These are phyloP conservation scores for Fusarium sacchari DNA, from an alignment of 2,329 filamentous ascomycete species.

Conservation along the genomic window DNA sequence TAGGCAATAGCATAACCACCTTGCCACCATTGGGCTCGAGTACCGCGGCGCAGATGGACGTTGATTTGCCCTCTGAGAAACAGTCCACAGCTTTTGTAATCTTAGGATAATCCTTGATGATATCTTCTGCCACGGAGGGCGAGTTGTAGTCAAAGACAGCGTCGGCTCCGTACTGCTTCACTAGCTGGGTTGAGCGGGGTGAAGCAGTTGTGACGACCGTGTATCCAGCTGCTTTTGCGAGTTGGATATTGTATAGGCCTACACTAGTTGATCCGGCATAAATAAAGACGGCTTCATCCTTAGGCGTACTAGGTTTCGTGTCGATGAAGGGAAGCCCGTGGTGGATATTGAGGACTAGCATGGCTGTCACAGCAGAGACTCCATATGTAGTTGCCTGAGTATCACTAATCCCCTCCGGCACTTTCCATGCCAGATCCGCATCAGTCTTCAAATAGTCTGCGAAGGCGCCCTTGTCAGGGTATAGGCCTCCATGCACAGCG, in stretches of 20 bases:
- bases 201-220: background rate
- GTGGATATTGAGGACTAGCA: background rate
- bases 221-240: background rate
- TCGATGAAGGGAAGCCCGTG: background rate
- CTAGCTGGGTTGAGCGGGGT: rapidly evolving
- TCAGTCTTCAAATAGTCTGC: background rate
- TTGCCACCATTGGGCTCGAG: background rate
- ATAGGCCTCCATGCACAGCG: background rate
- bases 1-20: background rate
- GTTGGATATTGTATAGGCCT: background rate
- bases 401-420: rapidly evolving
- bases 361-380: background rate
- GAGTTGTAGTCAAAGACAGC: background rate
- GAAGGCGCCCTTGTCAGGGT: background rate
- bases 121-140: background rate
- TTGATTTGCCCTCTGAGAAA: background rate
- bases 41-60: background rate
- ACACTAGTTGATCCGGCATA: background rate
- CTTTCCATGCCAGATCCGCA: background rate
- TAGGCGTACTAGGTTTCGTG: background rate
- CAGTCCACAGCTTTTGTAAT: background rate
- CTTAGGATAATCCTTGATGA: background rate
- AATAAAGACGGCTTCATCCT: background rate
- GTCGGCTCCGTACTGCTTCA: background rate
- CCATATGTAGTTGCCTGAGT: background rate